Conservation (phyloP, 345 rosid genomes). For the Cardiospermum halicacabum region DNA sequence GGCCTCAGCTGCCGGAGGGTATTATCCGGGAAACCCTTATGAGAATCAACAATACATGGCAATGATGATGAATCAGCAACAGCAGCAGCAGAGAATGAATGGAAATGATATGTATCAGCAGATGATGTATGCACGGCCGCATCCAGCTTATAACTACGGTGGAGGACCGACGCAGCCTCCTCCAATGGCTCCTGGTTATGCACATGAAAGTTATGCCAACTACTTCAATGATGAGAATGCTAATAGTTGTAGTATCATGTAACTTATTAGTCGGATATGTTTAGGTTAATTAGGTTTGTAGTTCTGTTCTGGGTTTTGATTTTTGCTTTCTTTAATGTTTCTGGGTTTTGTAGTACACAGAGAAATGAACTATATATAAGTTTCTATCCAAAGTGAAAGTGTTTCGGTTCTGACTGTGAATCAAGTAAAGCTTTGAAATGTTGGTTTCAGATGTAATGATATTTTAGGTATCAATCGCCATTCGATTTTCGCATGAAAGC, state of each 20-base stretch:
- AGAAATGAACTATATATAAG: background rate
- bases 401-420: too few species aligned
- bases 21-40: constrained; percentile 48
- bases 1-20: constrained; percentile 33
- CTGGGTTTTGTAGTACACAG: constrained; percentile 4
- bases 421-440: background rate
- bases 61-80: constrained; percentile 70
- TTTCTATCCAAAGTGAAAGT: too few species aligned
- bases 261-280: constrained; percentile 6
- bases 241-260: constrained; percentile 83
- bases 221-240: constrained; percentile 90
- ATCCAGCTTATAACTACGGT: constrained; percentile 50
- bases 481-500: background rate
- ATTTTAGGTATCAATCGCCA: background rate
- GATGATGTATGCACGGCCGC: constrained; percentile 71
- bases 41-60: constrained; percentile 50
- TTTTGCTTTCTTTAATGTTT: background rate
- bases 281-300: background rate
- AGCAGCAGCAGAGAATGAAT: constrained; percentile 20
- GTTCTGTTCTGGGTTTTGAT: background rate
- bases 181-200: constrained; percentile 34
- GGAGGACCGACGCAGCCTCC: too few species aligned
- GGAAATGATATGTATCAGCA: constrained; percentile 78
- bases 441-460: background rate
- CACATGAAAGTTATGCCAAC: constrained; percentile 52